These are phyloP conservation scores for Cercospora sojina DNA, from an alignment of 2,329 filamentous ascomycete genomes.

Conservation along the genomic window DNA sequence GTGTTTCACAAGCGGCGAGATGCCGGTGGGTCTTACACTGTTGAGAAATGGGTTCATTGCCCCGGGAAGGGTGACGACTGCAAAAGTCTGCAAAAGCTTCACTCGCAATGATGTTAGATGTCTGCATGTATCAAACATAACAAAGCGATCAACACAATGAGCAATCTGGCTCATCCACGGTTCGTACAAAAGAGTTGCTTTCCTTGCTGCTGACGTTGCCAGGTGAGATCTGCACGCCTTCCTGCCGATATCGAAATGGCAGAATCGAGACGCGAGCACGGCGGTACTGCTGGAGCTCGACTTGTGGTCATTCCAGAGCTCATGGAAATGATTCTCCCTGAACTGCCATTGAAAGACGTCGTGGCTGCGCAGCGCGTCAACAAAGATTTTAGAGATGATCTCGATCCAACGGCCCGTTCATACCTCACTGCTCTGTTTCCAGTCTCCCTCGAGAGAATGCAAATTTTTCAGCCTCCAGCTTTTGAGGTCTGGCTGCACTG, in stretches of 20 bases:
- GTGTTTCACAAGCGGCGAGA: slow-evolving; percentile 13
- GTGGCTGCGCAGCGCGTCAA: neutral
- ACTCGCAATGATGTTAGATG: neutral
- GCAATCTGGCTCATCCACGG: neutral
- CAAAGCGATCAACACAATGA: neutral
- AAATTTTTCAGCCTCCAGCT: neutral
- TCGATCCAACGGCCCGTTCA: neutral
- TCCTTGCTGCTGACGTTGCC: neutral
- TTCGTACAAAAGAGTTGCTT: neutral
- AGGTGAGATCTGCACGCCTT: neutral
- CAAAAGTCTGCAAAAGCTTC: neutral
- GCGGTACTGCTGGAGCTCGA: neutral
- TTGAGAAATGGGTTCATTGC: neutral
- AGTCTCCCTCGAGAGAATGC: neutral
- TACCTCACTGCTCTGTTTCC: neutral
- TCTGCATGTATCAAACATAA: neutral
- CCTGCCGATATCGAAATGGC: neutral
- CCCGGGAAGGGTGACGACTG: neutral
- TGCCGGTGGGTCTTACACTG: neutral
- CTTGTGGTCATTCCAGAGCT: neutral
- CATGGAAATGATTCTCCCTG: neutral
- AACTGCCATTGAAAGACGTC: neutral
- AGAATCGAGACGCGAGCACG: neutral
- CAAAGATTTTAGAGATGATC: neutral
- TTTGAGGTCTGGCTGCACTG: neutral